Base-by-base conservation (phyloP, 331 rosid genomes). In the Saraca asoca region DNA sequence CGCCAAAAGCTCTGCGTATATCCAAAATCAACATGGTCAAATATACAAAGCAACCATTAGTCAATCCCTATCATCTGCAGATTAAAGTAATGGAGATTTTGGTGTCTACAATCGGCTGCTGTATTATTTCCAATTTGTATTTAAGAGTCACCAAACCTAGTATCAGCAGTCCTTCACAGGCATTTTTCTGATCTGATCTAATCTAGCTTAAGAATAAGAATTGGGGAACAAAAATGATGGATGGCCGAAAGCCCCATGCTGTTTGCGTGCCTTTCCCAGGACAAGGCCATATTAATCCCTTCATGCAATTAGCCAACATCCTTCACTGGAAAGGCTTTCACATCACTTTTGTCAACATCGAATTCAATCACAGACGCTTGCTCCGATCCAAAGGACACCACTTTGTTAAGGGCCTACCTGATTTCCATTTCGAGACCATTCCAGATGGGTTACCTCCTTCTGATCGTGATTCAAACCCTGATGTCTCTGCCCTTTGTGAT, bases 211-310 rank as follows among this genome's bases (percentile, higher is more conserved):
- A n/a, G n/a, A n/a, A n/a, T n/a, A n/a, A n/a, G n/a, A n/a, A n/a
- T n/a, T n/a, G n/a, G n/a, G n/a, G n/a, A n/a, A n/a, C n/a, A n/a
- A n/a, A n/a, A 24, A 24, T 24, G 31, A 24, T 24, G 31, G 31
- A 3, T 24, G 31, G 31, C 31, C 31, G 31, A 24, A 24, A 24
- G 31, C 31, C 31, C 17, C 85, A 76, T 73, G 82, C 72, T 7
- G 78, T 82, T 11, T 66, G 72, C 70, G 62, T 82, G 24, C 78
- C 87, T 16, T 69, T 12, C 51, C 80, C 87, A 51, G 50, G 68
- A 24, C 87, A 76, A 61, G 87, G 84, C 50, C 87, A 82, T 52
- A 58, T 80, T 0, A 72, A 13, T 38, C 84, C 84, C 10, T 37
- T 79, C 34, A 77, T 82, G 82, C 75, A 62, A 43, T 42, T 82